Conservation (phyloP, 2,329 filamentous ascomycete species). For the Epicoccum sorghinum region DNA sequence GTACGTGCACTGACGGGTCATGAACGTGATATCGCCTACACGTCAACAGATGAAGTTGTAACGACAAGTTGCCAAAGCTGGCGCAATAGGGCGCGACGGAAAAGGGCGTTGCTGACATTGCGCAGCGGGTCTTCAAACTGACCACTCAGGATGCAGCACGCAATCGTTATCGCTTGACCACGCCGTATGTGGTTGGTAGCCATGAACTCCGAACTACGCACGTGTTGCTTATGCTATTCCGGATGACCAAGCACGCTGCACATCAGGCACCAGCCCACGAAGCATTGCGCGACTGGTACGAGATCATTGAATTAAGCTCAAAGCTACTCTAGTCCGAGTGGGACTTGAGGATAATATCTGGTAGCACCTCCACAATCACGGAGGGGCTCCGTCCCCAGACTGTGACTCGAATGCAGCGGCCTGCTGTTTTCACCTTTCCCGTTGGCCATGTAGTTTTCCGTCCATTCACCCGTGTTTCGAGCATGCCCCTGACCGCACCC, state of each 20-base stretch:
- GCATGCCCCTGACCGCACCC: background rate
- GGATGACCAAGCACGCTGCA: conserved; percentile 17
- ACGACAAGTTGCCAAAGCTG: conserved; percentile 12
- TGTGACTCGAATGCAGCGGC: conserved; percentile 9
- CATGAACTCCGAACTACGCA: conserved; percentile 18
- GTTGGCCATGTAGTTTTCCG: background rate
- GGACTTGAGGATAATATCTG: background rate
- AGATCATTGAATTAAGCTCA: background rate
- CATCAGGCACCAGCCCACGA: background rate
- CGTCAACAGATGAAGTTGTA: background rate
- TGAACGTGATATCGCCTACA: conserved; percentile 8
- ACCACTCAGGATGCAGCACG: conserved; percentile 21
- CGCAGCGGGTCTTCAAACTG: conserved; percentile 15
- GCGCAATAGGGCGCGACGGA: conserved; percentile 20
- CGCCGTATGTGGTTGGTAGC: conserved; percentile 8
- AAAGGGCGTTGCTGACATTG: conserved; percentile 27
- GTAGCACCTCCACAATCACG: conserved; percentile 1
- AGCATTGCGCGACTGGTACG: background rate
- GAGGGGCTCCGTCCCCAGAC: conserved; percentile 2
- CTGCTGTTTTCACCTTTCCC: background rate
- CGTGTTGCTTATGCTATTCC: conserved; percentile 16
- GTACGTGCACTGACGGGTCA: conserved; percentile 3
- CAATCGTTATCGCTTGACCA: conserved; percentile 17
- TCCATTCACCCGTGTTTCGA: background rate
- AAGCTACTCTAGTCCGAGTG: background rate